Conservation (phyloP, 495 filamentous ascomycete species). For the Saxophila tyrrhenica region DNA sequence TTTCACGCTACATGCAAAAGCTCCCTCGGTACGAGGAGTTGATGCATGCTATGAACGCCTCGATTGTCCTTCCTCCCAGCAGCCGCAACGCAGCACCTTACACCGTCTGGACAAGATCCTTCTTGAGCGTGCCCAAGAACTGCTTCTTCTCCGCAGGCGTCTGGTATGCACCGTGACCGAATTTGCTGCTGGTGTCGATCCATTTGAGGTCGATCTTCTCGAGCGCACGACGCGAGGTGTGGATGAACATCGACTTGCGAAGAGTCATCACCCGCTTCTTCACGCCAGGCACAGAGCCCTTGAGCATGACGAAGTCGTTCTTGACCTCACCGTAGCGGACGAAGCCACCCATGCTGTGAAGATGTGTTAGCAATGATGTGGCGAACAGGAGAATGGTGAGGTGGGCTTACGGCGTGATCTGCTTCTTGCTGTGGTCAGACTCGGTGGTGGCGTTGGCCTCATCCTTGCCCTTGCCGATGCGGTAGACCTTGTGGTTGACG, state of each 20-base stretch:
- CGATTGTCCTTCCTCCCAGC: not conserved
- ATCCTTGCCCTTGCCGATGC: conserved; percentile 82
- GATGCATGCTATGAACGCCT: not conserved
- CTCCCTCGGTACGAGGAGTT: not conserved
- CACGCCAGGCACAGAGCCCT: conserved; percentile 93
- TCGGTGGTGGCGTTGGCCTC: conserved; percentile 89
- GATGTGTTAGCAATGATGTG: conserved; percentile 29
- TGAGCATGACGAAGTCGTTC: conserved; percentile 98
- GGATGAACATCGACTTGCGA: conserved; percentile 96
- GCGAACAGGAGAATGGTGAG: no score
- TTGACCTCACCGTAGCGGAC: conserved; percentile 98
- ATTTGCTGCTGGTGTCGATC: conserved; percentile 99
- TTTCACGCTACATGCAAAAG: not conserved
- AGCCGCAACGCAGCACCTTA: conserved; percentile 28
- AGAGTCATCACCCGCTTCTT: conserved; percentile 99
- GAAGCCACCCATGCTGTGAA: conserved; percentile 90
- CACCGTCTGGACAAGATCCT: conserved; percentile 69
- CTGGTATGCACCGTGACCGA: conserved; percentile 99
- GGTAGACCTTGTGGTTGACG: conserved; percentile 99
- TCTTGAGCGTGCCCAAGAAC: conserved; percentile 97
- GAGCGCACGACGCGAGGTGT: conserved; percentile 85
- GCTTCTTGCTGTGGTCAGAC: conserved; percentile 96
- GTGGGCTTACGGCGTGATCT: conserved; percentile 91
- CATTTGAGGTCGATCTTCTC: conserved; percentile 99
- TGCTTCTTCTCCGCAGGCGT: conserved; percentile 91